Evolutionary conservation across 1,284 basidiomycete genomes (phyloP).

Genomic region (Ustilago lituana): DNA sequence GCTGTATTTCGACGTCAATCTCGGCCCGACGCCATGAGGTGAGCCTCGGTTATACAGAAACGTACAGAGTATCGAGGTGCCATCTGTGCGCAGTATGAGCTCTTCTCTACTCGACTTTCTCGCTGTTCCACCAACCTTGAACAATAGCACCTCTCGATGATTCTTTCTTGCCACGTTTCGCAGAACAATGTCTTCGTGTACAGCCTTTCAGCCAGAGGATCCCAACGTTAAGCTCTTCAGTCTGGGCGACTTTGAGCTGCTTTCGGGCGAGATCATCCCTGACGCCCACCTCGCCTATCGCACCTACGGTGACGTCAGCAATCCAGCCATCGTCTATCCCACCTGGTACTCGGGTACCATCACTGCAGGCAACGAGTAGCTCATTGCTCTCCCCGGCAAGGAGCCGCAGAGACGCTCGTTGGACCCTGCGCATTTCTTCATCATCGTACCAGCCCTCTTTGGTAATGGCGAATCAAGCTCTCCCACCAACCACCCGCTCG

Average conservation of each 20-base stretch:
- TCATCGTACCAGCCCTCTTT: slow-evolving; percentile 56
- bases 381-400: slow-evolving; percentile 24
- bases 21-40: no score
- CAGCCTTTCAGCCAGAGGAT: slow-evolving; percentile 10
- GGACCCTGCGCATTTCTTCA: slow-evolving; percentile 52
- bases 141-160: no score
- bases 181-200: slow-evolving; percentile 9
- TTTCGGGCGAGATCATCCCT: slow-evolving; percentile 29
- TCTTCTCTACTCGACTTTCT: no score
- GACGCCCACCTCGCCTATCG: slow-evolving; percentile 52
- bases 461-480: slow-evolving; percentile 54
- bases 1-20: no score
- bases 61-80: no score
- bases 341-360: slow-evolving; percentile 57
- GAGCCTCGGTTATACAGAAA: no score
- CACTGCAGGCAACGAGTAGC: slow-evolving; percentile 51
- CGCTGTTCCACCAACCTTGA: no score
- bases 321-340: slow-evolving; percentile 52
- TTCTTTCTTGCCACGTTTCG: no score
- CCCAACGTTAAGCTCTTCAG: slow-evolving; percentile 26
- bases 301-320: slow-evolving; percentile 42
- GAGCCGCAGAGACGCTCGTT: slow-evolving; percentile 24
- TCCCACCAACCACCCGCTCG: slow-evolving; percentile 45
- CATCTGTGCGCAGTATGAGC: no score
- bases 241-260: slow-evolving; percentile 49